These are phyloP conservation scores for Cytospora schulzeri DNA, from an alignment of 2,329 filamentous ascomycete genomes.

Conservation along the genomic window DNA sequence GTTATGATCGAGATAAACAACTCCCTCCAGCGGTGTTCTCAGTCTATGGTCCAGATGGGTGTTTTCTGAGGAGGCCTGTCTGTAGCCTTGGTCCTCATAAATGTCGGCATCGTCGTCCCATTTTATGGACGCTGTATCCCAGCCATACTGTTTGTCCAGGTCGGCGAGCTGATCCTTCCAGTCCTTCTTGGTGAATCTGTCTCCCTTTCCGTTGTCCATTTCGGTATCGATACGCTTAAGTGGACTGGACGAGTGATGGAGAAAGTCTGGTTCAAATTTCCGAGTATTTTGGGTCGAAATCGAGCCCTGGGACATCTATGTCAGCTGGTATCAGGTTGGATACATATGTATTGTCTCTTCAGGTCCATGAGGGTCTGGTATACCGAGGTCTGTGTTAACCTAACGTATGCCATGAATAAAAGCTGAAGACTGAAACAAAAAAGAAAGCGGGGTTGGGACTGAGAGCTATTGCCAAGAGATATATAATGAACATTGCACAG, in stretches of 20 bases:
- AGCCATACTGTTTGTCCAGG: not conserved
- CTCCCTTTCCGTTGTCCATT: slow-evolving; percentile 1
- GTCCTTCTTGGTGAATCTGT: not conserved
- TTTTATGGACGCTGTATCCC: not conserved
- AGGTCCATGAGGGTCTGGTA: too few relatives aligned
- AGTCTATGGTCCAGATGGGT: not conserved
- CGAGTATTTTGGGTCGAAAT: too few relatives aligned
- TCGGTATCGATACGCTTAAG: not conserved
- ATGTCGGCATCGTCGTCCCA: not conserved
- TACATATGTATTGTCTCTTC: too few relatives aligned
- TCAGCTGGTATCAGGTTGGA: too few relatives aligned
- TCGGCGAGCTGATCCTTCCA: slow-evolving; percentile 3
- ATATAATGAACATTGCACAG: too few relatives aligned
- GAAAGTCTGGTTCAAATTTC: not conserved
- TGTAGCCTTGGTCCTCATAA: not conserved
- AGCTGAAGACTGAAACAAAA: too few relatives aligned
- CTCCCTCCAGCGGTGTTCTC: not conserved
- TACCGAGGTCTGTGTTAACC: too few relatives aligned
- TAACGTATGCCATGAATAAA: too few relatives aligned
- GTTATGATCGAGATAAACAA: not conserved
- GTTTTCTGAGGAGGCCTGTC: not conserved
- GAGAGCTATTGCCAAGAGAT: too few relatives aligned
- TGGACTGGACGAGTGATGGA: too few relatives aligned
- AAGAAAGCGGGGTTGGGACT: too few relatives aligned
- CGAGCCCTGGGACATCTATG: too few relatives aligned